Percentiles rank a stretch among this genome's conserved stretches.
These are phyloP conservation scores for Nicotiana attenuata DNA, from an alignment of 257 asterid species.

Conservation along the genomic window DNA sequence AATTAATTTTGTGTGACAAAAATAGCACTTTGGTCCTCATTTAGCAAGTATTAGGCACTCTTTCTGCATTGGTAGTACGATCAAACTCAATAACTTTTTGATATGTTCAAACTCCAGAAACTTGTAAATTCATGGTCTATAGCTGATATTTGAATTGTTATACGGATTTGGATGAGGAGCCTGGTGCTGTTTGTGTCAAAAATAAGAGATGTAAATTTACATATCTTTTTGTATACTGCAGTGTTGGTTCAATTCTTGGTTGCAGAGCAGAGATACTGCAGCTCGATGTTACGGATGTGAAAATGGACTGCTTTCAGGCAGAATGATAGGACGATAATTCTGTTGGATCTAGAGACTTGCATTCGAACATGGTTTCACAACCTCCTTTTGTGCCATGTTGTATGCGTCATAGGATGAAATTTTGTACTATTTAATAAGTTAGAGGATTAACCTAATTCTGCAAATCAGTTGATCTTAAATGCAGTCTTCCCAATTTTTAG, in stretches of 20 bases:
- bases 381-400: not conserved
- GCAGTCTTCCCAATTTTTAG: not conserved
- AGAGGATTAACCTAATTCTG: not conserved
- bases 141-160: not conserved
- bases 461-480: not conserved
- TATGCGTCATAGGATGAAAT: not conserved
- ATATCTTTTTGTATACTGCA: slow-evolving; percentile 28
- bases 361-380: not conserved
- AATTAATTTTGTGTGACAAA: no score
- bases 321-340: not conserved
- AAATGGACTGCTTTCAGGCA: slow-evolving; percentile 82
- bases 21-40: not conserved
- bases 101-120: not conserved
- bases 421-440: not conserved
- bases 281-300: slow-evolving; percentile 95
- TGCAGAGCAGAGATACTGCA: slow-evolving; percentile 97
- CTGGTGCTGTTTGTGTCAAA: not conserved
- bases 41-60: not conserved
- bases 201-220: not conserved
- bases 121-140: not conserved
- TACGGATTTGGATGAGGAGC: not conserved
- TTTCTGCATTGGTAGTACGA: not conserved
- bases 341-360: not conserved
- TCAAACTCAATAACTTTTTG: not conserved
- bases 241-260: slow-evolving; percentile 80